Evolutionary conservation across 345 rosid genomes (phyloP), one percentile per base, ranked within the genome.

Genomic region (Raphanus raphanistrum): DNA sequence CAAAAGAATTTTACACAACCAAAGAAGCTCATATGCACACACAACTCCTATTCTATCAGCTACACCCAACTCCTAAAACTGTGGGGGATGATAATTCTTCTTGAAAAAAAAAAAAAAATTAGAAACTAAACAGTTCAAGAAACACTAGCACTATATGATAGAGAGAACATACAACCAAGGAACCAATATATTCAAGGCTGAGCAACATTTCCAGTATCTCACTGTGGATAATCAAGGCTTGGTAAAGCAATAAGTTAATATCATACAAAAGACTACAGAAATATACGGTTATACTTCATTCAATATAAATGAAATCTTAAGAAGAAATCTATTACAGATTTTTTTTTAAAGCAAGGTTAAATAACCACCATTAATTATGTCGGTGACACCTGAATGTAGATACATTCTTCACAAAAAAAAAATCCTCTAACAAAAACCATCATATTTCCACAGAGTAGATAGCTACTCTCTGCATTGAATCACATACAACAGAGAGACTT

Each of bases 1-100:
- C 70, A 59, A 71, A 48, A 38, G 64, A 84, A 21, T 21, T 78
- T 76, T 74, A 12, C 73, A 71, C 29, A 31, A 72, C 77, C 63
- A 76, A 48, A 63, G 15, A 41, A 60, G 71, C 54, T 55, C 66
- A 16, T 31, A 71, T 17, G 65, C 58, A 63, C 48, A 54, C 66
- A 36, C 33, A 8, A 36, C 58, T 71, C 52, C 36, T 41, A 38
- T 15, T 29, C 59, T 13, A 32, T 77, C 58, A 65, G 62, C 31
- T 32, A 72, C 11, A 31, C 25, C 61, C 61, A 54, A 32, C 31
- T 66, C 68, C 54, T 78, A 65, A 1, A 65, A 25, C 26, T 63
- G 25, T 29, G 11, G 59, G 15, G 68, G 59, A 1, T 29, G 59
- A 1, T 15, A 61, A 61, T 31, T 63, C 61, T 50, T 48, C 70